Base-by-base conservation (phyloP, 139 green algal species). In the Chlorella sp. region DNA sequence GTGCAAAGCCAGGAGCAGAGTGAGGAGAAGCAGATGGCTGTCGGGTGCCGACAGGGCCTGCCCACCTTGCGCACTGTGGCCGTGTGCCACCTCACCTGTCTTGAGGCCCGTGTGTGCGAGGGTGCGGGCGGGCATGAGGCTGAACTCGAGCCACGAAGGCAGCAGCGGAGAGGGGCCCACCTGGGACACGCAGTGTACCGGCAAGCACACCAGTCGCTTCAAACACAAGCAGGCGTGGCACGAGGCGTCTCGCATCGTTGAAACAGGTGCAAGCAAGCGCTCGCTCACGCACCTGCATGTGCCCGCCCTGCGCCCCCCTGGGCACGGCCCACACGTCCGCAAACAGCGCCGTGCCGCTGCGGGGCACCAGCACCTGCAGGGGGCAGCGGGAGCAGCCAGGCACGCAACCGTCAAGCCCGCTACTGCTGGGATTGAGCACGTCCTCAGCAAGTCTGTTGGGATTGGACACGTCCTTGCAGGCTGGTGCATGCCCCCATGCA, bases 261-360 rank as follows among this genome's bases (percentile, higher is more conserved):
- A 3, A 70, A 29, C 31, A 31, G 64, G 6, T 70, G 32, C 32
- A 31, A 50, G 22, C 32, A 50, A n/a, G 20, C 3, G 32, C 5
- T 51, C 6, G 4, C 5, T 24, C 24, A 49, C 64, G 14, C 26
- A 55, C 67, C 55, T 50, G 42, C 34, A 63, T 35, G 27, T 59
- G 34, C 20, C 74, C 77, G 10, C 85, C 81, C 26, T 71, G 32
- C 0, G 87, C 87, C 1, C 73, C 70, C 0, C 49, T 1, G 1
- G 90, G 90, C 20, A 93, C 86, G 5, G 67, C 62, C 90, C 90
- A 95, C 71, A 95, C 33, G 70, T 95, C 88, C 5, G 88, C 87
- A 78, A 82, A 92, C 51, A 97, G 82, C 3, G 77, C 55, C 6
- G 89, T 93, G 10, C 92, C 92, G 2, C 84, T 89, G 14, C 70